These are phyloP conservation scores for Mimosa bimucronata DNA, from an alignment of 306 rosid species.

Conservation along the genomic window DNA sequence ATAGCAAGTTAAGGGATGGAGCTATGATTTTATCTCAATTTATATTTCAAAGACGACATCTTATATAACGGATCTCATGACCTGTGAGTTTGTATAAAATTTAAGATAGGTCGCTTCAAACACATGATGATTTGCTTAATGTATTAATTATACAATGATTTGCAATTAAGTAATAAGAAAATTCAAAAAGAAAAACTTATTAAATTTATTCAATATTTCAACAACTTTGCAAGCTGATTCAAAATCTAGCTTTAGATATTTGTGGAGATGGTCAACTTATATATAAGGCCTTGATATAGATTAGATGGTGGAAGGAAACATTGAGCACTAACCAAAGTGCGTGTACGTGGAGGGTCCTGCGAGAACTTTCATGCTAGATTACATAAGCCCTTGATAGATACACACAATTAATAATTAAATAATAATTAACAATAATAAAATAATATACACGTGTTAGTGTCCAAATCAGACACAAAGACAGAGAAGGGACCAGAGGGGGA, in stretches of 20 bases:
- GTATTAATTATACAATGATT: neutral
- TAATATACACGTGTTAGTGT: constrained; percentile 3
- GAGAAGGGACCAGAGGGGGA: constrained; percentile 37
- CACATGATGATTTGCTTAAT: neutral
- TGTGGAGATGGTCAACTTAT: neutral
- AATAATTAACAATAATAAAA: neutral
- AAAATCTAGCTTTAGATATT: neutral
- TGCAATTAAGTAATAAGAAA: neutral
- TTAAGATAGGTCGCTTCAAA: neutral
- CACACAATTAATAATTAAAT: constrained; percentile 12
- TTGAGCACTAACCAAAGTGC: constrained; percentile 3
- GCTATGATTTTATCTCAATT: neutral
- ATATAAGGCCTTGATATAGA: neutral
- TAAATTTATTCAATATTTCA: neutral
- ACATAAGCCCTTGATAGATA: neutral
- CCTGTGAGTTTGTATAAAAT: neutral
- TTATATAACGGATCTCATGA: neutral
- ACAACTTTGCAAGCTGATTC: neutral
- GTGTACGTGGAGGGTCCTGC: constrained; percentile 3
- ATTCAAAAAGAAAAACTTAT: neutral
- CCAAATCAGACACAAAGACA: constrained; percentile 4
- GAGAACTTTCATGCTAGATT: constrained; percentile 19
- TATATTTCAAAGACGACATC: too few species aligned
- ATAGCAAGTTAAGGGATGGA: neutral
- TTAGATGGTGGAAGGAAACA: neutral